Evolutionary conservation across 257 asterid genomes (phyloP).

Genomic region (Solanum chilense): DNA sequence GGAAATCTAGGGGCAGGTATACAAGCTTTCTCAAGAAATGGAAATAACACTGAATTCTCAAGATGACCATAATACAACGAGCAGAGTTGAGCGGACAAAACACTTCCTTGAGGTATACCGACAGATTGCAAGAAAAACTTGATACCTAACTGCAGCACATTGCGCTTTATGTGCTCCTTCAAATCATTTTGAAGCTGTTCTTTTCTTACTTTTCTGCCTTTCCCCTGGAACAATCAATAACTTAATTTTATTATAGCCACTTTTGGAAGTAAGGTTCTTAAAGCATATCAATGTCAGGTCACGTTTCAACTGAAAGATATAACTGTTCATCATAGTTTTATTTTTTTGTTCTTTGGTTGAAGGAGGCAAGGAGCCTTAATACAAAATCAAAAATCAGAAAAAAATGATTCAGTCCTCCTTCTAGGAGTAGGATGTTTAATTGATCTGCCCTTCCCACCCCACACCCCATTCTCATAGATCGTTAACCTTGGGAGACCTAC

Average conservation of each 20-base stretch:
- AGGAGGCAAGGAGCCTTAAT: background rate
- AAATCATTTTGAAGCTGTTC: constrained; percentile 29
- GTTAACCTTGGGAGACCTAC: background rate
- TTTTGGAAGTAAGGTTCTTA: background rate
- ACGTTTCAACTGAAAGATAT: background rate
- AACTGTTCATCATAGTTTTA: background rate
- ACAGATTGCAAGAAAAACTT: constrained; percentile 56
- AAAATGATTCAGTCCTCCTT: background rate
- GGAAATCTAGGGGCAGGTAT: background rate
- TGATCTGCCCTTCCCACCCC: background rate
- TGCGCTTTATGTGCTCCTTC: constrained; percentile 58
- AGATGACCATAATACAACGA: constrained; percentile 78
- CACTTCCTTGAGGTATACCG: constrained; percentile 94
- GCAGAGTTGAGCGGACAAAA: constrained; percentile 73
- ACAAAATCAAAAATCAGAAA: background rate
- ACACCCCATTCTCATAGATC: background rate
- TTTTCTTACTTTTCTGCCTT: constrained; percentile 33
- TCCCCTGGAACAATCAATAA: constrained; percentile 32
- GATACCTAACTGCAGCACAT: constrained; percentile 41
- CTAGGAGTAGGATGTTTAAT: background rate
- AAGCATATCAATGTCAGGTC: background rate
- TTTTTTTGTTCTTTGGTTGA: background rate
- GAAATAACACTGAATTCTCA: constrained; percentile 56
- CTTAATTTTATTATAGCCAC: background rate
- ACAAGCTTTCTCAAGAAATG: constrained; percentile 50